Base-by-base conservation (phyloP, 306 rosid species). In the Parietaria judaica region DNA sequence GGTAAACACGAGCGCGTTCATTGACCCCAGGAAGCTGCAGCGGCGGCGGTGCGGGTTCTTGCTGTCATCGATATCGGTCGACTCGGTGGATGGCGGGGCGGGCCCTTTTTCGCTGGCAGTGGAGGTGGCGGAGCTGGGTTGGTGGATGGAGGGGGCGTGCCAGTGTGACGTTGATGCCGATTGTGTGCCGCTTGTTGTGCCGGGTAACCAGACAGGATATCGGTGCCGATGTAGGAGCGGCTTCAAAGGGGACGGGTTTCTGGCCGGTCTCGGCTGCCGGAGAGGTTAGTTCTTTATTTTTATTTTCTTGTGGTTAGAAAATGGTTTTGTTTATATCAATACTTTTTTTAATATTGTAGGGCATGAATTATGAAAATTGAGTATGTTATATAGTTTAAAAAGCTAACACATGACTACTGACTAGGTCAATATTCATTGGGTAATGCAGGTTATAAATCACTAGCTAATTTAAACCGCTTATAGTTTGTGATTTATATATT, bases 91-190 rank as follows among this genome's bases (percentile, higher is more conserved):
- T 31, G 17, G 4, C 39, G 73, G 83, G 0, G 63, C 45, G n/a
- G 9, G 68, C 13, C 66, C 76, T 69, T 51, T 85, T 59, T 75
- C 86, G 3, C 71, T 92, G 80, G 90, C 81, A 59, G 81, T 92
- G 11, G 84, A 74, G 67, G 76, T 76, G 13, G 80, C 79, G 36
- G 86, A 82, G 60, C 83, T 92, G 35, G 95, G 79, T 5, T 92
- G 96, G 96, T 92, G 96, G 98, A 54, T 86, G 35, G 70, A 71
- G 4, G 98, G 98, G 23, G 56, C 3, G 5, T 92, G 98, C 64
- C 56, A 6, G 6, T 92, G 98, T 63, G 78, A 78, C 36, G 8
- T 3, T 8, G 41, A 84, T 55, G 86, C 95, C 13, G 70, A 75
- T 51, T 92, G 98, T 66, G 70, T 78, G 7, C 0, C 0, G 9